phyloP scores from a whole-genome alignment of 1,284 basidiomycete species.

The Chalciporus sp. region DNA sequence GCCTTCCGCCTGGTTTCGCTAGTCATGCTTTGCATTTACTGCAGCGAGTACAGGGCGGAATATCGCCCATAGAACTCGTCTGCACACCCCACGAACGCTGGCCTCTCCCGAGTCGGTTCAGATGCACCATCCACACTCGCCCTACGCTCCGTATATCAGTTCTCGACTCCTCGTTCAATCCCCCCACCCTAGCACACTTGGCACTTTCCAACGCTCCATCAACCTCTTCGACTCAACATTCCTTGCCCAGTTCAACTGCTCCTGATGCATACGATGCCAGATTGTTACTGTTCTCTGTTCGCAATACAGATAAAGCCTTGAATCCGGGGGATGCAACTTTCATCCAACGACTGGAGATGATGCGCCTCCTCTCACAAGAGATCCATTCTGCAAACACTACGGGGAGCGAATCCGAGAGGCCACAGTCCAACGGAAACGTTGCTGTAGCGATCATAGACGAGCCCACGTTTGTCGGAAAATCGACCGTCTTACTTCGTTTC shows the following conservation, averaged over 20 bases:
- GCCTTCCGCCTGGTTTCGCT: constrained; percentile 25
- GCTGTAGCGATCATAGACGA: constrained; percentile 57
- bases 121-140: constrained; percentile 13
- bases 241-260: constrained; percentile 8
- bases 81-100: constrained; percentile 56
- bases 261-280: constrained; percentile 64
- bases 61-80: constrained; percentile 55
- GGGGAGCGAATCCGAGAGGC: background rate
- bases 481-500: constrained; percentile 58
- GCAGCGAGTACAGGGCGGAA: constrained; percentile 47
- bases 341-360: constrained; percentile 82
- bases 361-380: constrained; percentile 63
- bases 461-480: constrained; percentile 89
- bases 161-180: constrained; percentile 94
- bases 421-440: constrained; percentile 1
- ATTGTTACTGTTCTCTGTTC: constrained; percentile 82
- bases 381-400: constrained; percentile 32
- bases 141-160: constrained; percentile 56
- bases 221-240: constrained; percentile 23
- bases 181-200: constrained; percentile 87
- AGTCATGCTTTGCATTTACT: constrained; percentile 38
- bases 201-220: constrained; percentile 63
- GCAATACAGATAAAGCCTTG: constrained; percentile 87
- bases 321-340: constrained; percentile 75
- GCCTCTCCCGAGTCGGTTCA: constrained; percentile 44